phyloP scores from a whole-genome alignment of 139 green algal species.

The Chlorella sorokiniana region DNA sequence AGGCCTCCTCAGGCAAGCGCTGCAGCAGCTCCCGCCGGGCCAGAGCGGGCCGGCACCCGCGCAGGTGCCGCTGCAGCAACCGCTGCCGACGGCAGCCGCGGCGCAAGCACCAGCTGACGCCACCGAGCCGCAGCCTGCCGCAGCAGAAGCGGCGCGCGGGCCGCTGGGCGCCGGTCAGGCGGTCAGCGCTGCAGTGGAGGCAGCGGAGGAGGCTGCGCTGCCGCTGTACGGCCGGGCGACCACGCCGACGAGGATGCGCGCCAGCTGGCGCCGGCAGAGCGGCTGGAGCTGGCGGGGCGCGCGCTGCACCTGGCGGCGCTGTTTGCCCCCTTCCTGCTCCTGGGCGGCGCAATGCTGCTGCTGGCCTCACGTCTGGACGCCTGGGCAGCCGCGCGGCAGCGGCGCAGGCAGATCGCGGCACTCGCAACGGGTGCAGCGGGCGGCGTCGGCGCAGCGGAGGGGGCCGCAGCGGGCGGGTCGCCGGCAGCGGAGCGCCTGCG shows the following conservation, averaged over 20 bases:
- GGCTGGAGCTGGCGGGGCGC: slow-evolving; percentile 40
- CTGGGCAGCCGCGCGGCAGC: background rate
- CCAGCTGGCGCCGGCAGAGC: slow-evolving; percentile 25
- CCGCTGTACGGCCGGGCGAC: slow-evolving; percentile 69
- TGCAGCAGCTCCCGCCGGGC: background rate
- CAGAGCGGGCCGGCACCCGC: background rate
- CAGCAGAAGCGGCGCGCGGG: background rate
- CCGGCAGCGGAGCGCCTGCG: slow-evolving; percentile 31
- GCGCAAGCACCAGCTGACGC: background rate
- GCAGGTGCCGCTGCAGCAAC: background rate
- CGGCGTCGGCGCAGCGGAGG: background rate
- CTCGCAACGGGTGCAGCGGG: slow-evolving; percentile 13
- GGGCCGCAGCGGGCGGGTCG: background rate
- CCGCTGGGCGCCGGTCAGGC: no score
- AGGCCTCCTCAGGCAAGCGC: background rate
- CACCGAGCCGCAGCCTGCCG: background rate
- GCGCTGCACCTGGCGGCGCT: slow-evolving; percentile 59
- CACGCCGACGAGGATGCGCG: slow-evolving; percentile 37
- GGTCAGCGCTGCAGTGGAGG: background rate
- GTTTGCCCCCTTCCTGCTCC: slow-evolving; percentile 71
- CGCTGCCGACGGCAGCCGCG: background rate
- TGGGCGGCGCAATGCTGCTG: slow-evolving; percentile 64
- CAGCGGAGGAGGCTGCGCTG: slow-evolving; percentile 10
- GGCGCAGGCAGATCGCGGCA: background rate
- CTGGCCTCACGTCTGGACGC: slow-evolving; percentile 34